Percentiles rank a stretch among this genome's conserved stretches.
These are phyloP conservation scores for Boletus huronensis DNA, from an alignment of 768 basidiomycete species.

Conservation along the genomic window DNA sequence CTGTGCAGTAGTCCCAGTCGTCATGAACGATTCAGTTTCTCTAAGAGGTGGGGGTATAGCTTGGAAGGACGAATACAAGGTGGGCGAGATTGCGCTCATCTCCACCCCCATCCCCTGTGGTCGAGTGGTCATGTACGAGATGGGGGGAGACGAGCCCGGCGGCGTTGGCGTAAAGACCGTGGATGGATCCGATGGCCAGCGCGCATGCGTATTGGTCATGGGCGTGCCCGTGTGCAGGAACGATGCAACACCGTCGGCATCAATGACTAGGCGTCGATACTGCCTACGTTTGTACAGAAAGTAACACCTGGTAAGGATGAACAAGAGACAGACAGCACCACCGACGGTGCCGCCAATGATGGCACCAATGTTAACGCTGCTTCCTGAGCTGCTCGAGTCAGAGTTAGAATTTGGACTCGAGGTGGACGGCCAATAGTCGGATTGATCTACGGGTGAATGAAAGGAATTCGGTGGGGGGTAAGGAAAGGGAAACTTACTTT, in stretches of 20 bases:
- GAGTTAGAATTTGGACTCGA: not conserved
- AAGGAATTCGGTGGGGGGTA: not conserved
- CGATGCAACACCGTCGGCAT: not conserved
- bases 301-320: not conserved
- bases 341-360: not conserved
- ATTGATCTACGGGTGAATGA: not conserved
- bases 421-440: not conserved
- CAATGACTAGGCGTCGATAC: not conserved
- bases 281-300: not conserved
- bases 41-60: not conserved
- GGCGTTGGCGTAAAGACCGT: too few species aligned
- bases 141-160: not conserved
- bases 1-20: constrained; percentile 3
- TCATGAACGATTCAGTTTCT: constrained; percentile 2
- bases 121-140: too few species aligned
- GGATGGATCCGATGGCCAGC: too few species aligned
- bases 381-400: not conserved
- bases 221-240: not conserved
- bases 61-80: not conserved
- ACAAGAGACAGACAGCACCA: not conserved
- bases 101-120: not conserved
- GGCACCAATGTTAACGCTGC: not conserved
- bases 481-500: not conserved
- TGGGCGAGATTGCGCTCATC: not conserved
- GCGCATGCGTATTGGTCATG: too few species aligned